Evolutionary conservation across 257 asterid species (phyloP).

Genomic region (Verbena officinalis): DNA sequence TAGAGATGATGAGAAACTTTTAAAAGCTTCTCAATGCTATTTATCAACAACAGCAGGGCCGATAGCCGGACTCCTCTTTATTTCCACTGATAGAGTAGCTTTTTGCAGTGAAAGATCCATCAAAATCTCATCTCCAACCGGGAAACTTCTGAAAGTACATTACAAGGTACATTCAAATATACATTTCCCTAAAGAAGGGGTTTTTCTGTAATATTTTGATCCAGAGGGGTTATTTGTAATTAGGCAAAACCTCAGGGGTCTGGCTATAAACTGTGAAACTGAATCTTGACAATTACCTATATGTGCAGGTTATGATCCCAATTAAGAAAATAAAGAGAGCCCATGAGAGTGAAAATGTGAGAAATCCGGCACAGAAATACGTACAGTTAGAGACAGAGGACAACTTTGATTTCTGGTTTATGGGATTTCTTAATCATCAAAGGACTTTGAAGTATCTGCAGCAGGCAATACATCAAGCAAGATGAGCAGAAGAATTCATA

Average conservation of each 20-base stretch:
- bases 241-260: too few species aligned
- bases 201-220: too few species aligned
- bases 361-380: slow-evolving; percentile 47
- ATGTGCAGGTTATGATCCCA: slow-evolving; percentile 41
- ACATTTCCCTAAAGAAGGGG: too few species aligned
- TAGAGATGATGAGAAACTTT: slow-evolving; percentile 29
- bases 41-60: slow-evolving; percentile 43
- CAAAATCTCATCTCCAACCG: slow-evolving; percentile 41
- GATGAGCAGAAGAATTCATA: neutral
- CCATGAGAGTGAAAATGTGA: slow-evolving; percentile 30
- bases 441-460: slow-evolving; percentile 40
- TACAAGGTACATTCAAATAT: neutral
- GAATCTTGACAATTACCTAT: too few species aligned
- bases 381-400: slow-evolving; percentile 46
- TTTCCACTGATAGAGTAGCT: slow-evolving; percentile 40
- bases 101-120: slow-evolving; percentile 57
- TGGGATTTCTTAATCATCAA: slow-evolving; percentile 52
- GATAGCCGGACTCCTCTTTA: slow-evolving; percentile 43
- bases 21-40: slow-evolving; percentile 41
- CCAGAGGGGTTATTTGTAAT: too few species aligned
- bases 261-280: too few species aligned
- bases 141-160: slow-evolving; percentile 22
- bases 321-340: slow-evolving; percentile 37
- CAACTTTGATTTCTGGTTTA: slow-evolving; percentile 56
- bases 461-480: slow-evolving; percentile 36